Base-by-base conservation (phyloP, 2,329 filamentous ascomycete genomes). In the Fonsecaea pedrosoi region DNA sequence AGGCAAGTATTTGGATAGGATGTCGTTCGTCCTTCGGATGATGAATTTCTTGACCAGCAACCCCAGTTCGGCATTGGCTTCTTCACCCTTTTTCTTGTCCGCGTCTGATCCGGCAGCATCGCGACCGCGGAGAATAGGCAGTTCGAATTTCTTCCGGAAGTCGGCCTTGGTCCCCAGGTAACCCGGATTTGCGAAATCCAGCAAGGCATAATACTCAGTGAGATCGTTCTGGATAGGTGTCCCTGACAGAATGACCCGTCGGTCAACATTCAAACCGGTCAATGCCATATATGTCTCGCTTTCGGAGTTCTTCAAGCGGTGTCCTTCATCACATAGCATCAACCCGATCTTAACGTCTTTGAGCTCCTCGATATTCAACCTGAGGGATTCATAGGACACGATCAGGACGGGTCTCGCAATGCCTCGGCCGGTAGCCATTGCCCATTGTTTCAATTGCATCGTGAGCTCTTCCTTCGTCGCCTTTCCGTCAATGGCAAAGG, bases 201-300 rank as follows among this genome's bases (percentile, higher is more conserved):
- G 91, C 9, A 99, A 85, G 2, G 95, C 89, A 74, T 97, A 99
- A 78, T 99, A 99, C 76, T 99, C 95, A 0, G 94, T 96, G n/a
- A 99, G 81, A 76, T 99, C 95, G 74, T 99, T 99, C 75, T 99
- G 95, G 66, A 99, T 99, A 0, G 95, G 95, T 0, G 95, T 99
- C 67, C 95, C 95, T 0, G 95, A 98, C 15, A 99, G 83, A 72
- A 99, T 99, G 54, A 99, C 94, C 32, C 95, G 89, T 65, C 94
- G 88, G 50, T 90, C 90, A 34, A 99, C 95, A 74, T 97, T 96
- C 15, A 99, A 83, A 68, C 87, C 90, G 74, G 96, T 97, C 58
- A 99, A 83, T 0, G 95, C 94, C 32, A 87, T 94, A 76, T 97
- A 99, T 0, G 95, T 98, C 78, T 96, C 92, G 74, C 92, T 97